Conservation (phyloP, 1,284 basidiomycete genomes). For the Tilletia walkeri region DNA sequence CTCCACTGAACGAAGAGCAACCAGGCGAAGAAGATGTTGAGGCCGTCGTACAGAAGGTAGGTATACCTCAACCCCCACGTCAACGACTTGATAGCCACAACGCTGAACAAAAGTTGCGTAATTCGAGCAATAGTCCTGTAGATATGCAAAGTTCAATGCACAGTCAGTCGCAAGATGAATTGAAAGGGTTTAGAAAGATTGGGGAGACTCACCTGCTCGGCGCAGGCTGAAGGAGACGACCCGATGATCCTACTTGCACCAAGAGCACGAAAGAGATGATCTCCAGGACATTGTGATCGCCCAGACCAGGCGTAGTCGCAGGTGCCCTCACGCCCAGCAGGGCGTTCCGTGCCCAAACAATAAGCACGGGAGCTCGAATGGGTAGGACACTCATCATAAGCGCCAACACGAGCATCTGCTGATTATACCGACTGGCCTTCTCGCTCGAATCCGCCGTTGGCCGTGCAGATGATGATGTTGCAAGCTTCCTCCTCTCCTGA, state of each 20-base stretch:
- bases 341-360: slow-evolving; percentile 82
- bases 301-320: slow-evolving; percentile 26
- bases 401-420: slow-evolving; percentile 64
- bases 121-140: slow-evolving; percentile 16
- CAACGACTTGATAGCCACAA: slow-evolving; percentile 18
- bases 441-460: slow-evolving; percentile 24
- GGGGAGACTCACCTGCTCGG: slow-evolving; percentile 20
- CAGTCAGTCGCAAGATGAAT: not conserved
- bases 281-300: slow-evolving; percentile 70
- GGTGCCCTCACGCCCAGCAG: slow-evolving; percentile 48
- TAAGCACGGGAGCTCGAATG: slow-evolving; percentile 72
- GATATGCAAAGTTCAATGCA: not conserved
- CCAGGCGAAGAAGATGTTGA: slow-evolving; percentile 33
- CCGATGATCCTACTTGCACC: slow-evolving; percentile 37
- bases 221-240: slow-evolving; percentile 26
- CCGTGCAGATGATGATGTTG: slow-evolving; percentile 11
- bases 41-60: slow-evolving; percentile 31
- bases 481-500: not conserved
- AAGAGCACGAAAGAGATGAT: slow-evolving; percentile 69
- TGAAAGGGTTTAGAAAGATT: no score
- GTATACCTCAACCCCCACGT: slow-evolving; percentile 39
- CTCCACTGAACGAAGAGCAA: slow-evolving; percentile 29
- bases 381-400: slow-evolving; percentile 82
- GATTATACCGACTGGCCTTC: slow-evolving; percentile 58
- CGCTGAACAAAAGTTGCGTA: slow-evolving; percentile 17